These are phyloP conservation scores for Mycena vitilis DNA, from an alignment of 768 basidiomycete genomes.

Conservation along the genomic window DNA sequence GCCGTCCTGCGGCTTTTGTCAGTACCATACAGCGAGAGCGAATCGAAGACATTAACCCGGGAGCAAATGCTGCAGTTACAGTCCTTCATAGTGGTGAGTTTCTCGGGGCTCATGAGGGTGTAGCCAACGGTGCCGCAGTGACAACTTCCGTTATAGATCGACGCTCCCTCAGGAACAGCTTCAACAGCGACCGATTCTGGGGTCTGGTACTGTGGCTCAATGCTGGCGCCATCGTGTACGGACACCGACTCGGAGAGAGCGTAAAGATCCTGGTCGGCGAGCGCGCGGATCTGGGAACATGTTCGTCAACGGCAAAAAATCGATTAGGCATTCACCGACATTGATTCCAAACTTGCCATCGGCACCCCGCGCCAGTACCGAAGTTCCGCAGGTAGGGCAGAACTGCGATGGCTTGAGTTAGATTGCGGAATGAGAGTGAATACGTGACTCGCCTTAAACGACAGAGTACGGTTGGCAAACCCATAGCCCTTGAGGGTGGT, in stretches of 20 bases:
- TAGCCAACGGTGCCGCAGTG: conserved; percentile 31
- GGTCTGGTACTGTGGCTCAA: conserved; percentile 2
- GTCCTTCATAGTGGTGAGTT: neutral
- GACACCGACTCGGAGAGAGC: neutral
- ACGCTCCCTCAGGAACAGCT: conserved; percentile 12
- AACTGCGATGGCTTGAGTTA: conserved; percentile 7
- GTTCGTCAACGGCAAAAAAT: neutral
- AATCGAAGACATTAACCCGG: conserved; percentile 1
- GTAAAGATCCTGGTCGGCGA: conserved; percentile 3
- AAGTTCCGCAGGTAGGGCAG: conserved; percentile 28
- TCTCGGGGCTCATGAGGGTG: conserved; percentile 1
- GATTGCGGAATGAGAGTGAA: neutral
- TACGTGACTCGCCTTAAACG: conserved; percentile 17
- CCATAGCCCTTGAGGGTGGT: conserved; percentile 22
- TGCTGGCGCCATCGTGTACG: neutral
- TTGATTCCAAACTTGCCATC: conserved; percentile 9
- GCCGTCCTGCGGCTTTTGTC: conserved; percentile 5
- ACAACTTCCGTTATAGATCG: conserved; percentile 24
- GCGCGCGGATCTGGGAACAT: conserved; percentile 14
- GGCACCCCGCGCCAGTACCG: conserved; percentile 8
- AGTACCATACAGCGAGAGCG: too few species aligned
- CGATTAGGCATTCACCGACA: neutral
- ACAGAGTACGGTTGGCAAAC: conserved; percentile 21
- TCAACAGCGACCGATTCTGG: conserved; percentile 11
- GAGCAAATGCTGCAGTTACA: conserved; percentile 34